Percentiles rank a stretch among this genome's conserved stretches.
These are phyloP conservation scores for Syzygium syzygioides DNA, from an alignment of 441 rosid species.

Conservation along the genomic window DNA sequence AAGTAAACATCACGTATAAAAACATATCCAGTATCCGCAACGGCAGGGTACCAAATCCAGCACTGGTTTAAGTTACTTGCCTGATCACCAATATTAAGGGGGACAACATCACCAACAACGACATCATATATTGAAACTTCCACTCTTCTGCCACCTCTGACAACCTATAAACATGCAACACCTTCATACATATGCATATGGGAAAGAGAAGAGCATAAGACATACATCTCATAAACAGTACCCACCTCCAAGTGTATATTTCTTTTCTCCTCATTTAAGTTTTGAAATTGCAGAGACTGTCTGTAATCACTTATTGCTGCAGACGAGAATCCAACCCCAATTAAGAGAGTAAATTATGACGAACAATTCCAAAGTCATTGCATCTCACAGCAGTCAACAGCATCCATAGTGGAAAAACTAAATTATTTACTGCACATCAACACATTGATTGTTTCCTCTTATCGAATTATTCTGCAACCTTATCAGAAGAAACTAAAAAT, in stretches of 20 bases:
- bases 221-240: not conserved
- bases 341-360: not conserved
- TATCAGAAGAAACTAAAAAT: not conserved
- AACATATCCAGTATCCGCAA: not conserved
- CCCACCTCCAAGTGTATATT: constrained; percentile 87
- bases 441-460: not conserved
- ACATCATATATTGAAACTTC: constrained; percentile 91
- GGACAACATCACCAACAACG: constrained; percentile 87
- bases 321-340: not conserved
- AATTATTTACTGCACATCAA: not conserved
- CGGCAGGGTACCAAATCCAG: not conserved
- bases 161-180: constrained; percentile 42
- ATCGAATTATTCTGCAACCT: not conserved
- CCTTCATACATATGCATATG: constrained; percentile 5
- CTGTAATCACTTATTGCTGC: constrained; percentile 94
- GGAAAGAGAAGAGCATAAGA: not conserved
- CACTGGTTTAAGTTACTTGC: constrained; percentile 21
- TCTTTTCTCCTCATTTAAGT: constrained; percentile 91
- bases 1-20: not conserved
- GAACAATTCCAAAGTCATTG: not conserved
- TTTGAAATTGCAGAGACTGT: constrained; percentile 97
- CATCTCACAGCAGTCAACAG: not conserved
- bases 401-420: not conserved
- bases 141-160: constrained; percentile 88
- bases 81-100: constrained; percentile 96